phyloP scores from a whole-genome alignment of 2,329 filamentous ascomycete genomes.

The Cytospora mali region DNA sequence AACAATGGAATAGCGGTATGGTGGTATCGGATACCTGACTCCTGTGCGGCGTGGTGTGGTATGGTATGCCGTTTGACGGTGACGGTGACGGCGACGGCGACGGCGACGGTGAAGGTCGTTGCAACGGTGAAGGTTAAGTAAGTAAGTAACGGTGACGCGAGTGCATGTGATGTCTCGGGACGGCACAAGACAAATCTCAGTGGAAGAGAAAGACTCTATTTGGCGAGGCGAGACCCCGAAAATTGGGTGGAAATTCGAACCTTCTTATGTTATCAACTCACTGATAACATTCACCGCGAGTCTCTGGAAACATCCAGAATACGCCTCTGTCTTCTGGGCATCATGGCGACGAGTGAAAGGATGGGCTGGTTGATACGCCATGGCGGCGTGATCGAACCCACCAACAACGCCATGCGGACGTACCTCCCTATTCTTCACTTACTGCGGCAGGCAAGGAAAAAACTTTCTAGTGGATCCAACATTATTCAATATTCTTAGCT shows the following conservation, averaged over 20 bases:
- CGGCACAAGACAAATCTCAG: constrained; percentile 20
- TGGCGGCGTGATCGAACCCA: constrained; percentile 6
- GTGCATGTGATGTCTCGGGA: constrained; percentile 24
- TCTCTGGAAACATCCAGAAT: constrained; percentile 6
- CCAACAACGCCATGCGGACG: neutral
- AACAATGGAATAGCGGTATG: neutral
- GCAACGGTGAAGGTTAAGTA: neutral
- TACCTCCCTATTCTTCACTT: neutral
- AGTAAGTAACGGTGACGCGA: constrained; percentile 2
- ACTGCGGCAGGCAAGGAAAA: constrained; percentile 24
- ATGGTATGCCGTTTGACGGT: no score
- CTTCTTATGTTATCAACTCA: neutral
- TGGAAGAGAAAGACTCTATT: constrained; percentile 3
- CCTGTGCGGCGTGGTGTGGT: neutral
- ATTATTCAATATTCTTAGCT: neutral
- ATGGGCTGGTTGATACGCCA: neutral
- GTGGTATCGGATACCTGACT: constrained; percentile 1
- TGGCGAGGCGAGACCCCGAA: constrained; percentile 19
- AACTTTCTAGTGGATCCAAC: constrained; percentile 11
- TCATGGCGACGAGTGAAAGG: neutral
- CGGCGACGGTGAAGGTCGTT: no score
- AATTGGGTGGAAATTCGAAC: neutral
- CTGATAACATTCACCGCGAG: neutral
- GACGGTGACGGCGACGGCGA: neutral
- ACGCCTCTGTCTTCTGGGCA: neutral